A percentile compares a stretch with the other conserved stretches of the same genome.
Conservation (phyloP, 306 rosid genomes). For the Vigna angularis region DNA sequence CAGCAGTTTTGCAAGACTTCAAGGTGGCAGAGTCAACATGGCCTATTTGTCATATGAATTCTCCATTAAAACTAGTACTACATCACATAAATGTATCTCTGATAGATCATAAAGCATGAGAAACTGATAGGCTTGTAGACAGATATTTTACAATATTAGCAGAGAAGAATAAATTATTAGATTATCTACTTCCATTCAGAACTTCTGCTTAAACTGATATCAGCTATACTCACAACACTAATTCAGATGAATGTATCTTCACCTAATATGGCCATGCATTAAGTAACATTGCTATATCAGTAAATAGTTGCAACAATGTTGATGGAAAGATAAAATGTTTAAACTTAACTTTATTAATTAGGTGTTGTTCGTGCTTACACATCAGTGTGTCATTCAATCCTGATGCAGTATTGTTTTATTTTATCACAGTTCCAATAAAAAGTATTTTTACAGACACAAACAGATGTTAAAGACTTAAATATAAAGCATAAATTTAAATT, state of each 20-base stretch:
- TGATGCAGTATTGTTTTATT: too few species aligned
- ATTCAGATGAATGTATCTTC: constrained; percentile 5
- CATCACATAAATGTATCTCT: constrained; percentile 53
- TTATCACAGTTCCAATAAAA: too few species aligned
- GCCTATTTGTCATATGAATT: constrained; percentile 46
- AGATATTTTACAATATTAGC: constrained; percentile 60
- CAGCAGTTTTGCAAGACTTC: constrained; percentile 50
- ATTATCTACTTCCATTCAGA: constrained; percentile 44
- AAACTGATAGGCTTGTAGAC: constrained; percentile 67
- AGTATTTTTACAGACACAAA: too few species aligned
- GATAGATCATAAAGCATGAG: constrained; percentile 53
- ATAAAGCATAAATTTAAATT: too few species aligned
- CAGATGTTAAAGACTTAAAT: too few species aligned
- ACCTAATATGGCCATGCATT: not conserved
- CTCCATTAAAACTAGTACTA: constrained; percentile 50
- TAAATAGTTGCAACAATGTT: not conserved
- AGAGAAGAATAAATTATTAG: constrained; percentile 57
- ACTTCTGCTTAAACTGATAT: constrained; percentile 18
- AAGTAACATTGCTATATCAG: not conserved
- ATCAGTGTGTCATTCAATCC: too few species aligned
- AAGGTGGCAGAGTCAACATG: constrained; percentile 45
- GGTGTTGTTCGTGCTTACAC: too few species aligned
- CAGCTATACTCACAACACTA: constrained; percentile 1
- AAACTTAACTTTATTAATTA: too few species aligned
- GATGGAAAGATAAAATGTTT: not conserved